Evolutionary conservation across 2,329 filamentous ascomycete genomes (phyloP).

Genomic region (Allantophomopsis cytisporea): DNA sequence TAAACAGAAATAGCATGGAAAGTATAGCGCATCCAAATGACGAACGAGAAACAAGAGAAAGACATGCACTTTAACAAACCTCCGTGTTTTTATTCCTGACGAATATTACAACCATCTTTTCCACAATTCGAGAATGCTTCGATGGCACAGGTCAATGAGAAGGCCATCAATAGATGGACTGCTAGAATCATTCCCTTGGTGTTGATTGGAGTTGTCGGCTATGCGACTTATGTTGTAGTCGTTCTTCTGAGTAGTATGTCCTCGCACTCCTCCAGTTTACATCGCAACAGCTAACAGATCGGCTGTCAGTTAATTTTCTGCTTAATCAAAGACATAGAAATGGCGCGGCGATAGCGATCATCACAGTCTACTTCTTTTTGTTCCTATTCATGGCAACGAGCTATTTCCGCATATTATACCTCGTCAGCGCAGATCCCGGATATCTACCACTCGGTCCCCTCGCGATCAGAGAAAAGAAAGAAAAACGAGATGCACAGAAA

Average conservation of each 20-base stretch:
- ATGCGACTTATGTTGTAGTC: conserved; percentile 59
- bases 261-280: neutral
- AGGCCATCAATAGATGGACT: conserved; percentile 13
- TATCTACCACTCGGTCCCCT: conserved; percentile 51
- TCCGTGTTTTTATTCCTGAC: too few relatives aligned
- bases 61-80: too few relatives aligned
- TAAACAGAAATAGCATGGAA: too few relatives aligned
- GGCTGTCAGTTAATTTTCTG: conserved; percentile 53
- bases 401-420: conserved; percentile 59
- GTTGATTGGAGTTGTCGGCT: conserved; percentile 51
- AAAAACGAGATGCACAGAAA: conserved; percentile 7
- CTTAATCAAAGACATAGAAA: conserved; percentile 29
- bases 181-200: conserved; percentile 49
- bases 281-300: conserved; percentile 4
- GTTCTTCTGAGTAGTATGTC: conserved; percentile 53
- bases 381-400: conserved; percentile 50
- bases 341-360: conserved; percentile 51
- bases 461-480: conserved; percentile 11
- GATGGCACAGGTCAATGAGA: neutral
- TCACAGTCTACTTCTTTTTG: conserved; percentile 61
- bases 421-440: conserved; percentile 58
- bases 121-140: too few relatives aligned
- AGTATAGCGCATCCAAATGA: too few relatives aligned
- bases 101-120: too few relatives aligned
- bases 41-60: too few relatives aligned